These are phyloP conservation scores for Carex scoparia DNA, from an alignment of 176 grass and related monocot genomes.

Conservation along the genomic window DNA sequence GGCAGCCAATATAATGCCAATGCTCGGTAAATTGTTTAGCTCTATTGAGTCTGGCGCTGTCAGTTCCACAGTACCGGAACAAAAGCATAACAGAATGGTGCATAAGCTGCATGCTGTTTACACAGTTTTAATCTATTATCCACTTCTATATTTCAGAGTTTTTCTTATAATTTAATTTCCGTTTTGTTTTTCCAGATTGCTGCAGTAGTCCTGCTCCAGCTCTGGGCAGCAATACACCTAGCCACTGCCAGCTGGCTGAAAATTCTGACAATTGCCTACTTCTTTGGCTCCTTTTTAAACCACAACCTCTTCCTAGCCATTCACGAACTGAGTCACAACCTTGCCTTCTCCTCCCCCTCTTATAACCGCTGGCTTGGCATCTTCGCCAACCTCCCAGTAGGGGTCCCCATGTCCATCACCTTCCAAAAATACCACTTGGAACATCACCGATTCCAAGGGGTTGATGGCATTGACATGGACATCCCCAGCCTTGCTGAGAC, in stretches of 20 bases:
- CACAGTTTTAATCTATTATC: neutral
- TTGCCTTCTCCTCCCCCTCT: conserved; percentile 73
- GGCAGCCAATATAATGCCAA: neutral
- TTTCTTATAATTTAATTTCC: neutral
- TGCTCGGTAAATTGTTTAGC: neutral
- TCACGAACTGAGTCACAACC: conserved; percentile 96
- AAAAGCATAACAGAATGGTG: neutral
- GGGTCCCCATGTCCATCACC: conserved; percentile 89
- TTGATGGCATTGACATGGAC: conserved; percentile 89
- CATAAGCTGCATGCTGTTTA: neutral
- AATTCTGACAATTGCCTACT: conserved; percentile 63
- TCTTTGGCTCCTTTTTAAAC: conserved; percentile 96
- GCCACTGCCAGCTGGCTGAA: conserved; percentile 62
- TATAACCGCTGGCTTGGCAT: conserved; percentile 85
- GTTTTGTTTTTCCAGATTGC: conserved; percentile 49
- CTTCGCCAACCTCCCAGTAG: conserved; percentile 89
- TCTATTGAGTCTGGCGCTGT: neutral
- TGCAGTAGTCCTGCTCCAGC: conserved; percentile 63
- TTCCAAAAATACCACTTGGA: conserved; percentile 98
- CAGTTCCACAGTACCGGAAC: neutral
- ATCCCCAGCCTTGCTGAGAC: conserved; percentile 63
- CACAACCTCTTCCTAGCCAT: conserved; percentile 97
- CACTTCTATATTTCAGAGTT: neutral
- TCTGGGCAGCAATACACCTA: conserved; percentile 62
- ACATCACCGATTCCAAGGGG: conserved; percentile 92